These are phyloP conservation scores for Tricholoma hemisulphureum DNA, from an alignment of 768 basidiomycete species.

Conservation along the genomic window DNA sequence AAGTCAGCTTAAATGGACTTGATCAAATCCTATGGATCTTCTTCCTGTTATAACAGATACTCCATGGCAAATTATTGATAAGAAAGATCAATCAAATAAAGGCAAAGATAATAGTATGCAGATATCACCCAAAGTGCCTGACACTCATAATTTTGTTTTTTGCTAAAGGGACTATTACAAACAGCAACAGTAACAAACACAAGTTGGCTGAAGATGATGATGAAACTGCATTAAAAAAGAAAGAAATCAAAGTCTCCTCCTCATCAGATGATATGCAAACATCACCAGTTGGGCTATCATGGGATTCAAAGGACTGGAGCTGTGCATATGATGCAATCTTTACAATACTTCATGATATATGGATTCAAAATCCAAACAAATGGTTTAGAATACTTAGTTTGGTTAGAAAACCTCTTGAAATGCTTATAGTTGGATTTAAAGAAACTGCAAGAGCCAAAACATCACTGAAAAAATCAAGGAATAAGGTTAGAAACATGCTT, in stretches of 20 bases:
- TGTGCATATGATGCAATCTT: conserved; percentile 10
- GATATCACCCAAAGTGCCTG: background rate
- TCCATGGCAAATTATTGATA: conserved; percentile 3
- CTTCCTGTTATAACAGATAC: background rate
- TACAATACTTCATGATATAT: conserved; percentile 5
- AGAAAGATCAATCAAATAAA: background rate
- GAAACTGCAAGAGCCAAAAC: background rate
- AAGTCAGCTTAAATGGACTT: background rate
- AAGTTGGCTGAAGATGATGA: background rate
- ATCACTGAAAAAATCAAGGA: background rate
- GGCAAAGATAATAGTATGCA: background rate
- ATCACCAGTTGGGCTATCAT: background rate
- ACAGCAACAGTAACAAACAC: background rate
- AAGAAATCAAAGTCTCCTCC: background rate
- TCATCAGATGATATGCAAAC: background rate
- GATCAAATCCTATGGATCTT: conserved; percentile 1
- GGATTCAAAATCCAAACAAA: background rate
- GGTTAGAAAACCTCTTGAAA: background rate
- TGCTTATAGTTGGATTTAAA: conserved; percentile 1
- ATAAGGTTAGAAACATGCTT: no score
- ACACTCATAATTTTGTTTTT: background rate
- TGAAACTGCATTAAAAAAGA: background rate
- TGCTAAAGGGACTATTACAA: background rate
- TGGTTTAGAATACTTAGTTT: background rate
- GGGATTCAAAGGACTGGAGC: conserved; percentile 2